These are phyloP conservation scores for Magnolia officinalis DNA, from an alignment of 164 flowering plant species.

Conservation along the genomic window DNA sequence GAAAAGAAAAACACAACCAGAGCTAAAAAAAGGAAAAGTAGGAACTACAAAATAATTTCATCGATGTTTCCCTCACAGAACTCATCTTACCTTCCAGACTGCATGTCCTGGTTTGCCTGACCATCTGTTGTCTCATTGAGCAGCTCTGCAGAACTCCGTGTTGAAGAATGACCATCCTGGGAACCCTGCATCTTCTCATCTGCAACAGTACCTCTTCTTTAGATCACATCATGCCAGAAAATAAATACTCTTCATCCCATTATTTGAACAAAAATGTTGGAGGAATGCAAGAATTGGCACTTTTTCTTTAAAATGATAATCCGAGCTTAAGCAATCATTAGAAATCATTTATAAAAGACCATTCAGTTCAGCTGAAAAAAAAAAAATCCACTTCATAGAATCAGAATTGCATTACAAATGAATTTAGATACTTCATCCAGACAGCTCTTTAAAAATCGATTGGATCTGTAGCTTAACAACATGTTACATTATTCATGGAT, in stretches of 20 bases:
- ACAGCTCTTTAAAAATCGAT: conserved; percentile 1
- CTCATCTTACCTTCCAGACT: conserved; percentile 57
- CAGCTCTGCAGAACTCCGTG: conserved; percentile 23
- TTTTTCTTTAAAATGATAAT: conserved; percentile 5
- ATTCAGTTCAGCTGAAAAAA: neutral
- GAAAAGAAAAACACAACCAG: no score
- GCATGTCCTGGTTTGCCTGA: conserved; percentile 23
- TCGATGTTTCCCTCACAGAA: conserved; percentile 8
- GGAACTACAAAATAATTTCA: neutral
- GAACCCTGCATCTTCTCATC: conserved; percentile 59
- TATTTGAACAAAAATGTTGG: conserved; percentile 1
- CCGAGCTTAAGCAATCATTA: neutral
- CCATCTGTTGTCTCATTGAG: conserved; percentile 30
- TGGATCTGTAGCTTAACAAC: conserved; percentile 6
- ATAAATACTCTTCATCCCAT: neutral
- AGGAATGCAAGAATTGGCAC: neutral
- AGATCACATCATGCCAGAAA: conserved; percentile 27
- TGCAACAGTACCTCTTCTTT: conserved; percentile 50
- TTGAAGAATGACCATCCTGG: conserved; percentile 22
- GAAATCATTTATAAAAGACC: conserved; percentile 1
- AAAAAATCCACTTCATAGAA: neutral
- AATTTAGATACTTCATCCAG: neutral
- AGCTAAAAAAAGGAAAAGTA: no score
- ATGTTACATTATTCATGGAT: conserved; percentile 11
- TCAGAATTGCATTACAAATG: conserved; percentile 8